Evolutionary conservation across 1,284 basidiomycete genomes (phyloP).

Genomic region (Leccinum subatratum): DNA sequence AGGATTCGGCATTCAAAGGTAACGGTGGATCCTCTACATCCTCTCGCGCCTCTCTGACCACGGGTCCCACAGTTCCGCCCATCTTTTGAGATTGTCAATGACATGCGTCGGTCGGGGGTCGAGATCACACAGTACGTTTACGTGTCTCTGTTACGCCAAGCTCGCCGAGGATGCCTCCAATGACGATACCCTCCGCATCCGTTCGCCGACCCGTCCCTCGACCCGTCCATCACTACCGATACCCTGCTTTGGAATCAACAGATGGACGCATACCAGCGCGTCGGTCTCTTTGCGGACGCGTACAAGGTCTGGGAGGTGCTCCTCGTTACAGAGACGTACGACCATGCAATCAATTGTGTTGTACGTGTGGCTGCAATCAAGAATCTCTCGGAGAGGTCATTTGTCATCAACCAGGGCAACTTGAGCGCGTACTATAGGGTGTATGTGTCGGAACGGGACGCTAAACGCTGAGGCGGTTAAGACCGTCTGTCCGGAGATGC

Average conservation of each 20-base stretch:
- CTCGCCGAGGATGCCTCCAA: constrained; percentile 36
- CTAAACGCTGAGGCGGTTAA: constrained; percentile 63
- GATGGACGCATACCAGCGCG: constrained; percentile 85
- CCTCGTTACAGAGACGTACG: constrained; percentile 52
- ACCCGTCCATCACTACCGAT: constrained; percentile 72
- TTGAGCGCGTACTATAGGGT: constrained; percentile 82
- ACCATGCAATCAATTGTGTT: constrained; percentile 74
- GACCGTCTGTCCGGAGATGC: constrained; percentile 68
- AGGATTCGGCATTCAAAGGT: constrained; percentile 53
- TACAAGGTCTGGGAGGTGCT: constrained; percentile 83
- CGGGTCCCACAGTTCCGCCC: constrained; percentile 44
- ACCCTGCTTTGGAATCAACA: constrained; percentile 76
- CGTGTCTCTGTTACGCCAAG: constrained; percentile 62
- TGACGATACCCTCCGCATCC: constrained; percentile 32
- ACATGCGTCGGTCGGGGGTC: constrained; percentile 67
- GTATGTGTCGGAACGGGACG: constrained; percentile 66
- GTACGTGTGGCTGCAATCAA: constrained; percentile 41
- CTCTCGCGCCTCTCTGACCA: constrained; percentile 52
- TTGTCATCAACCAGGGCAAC: constrained; percentile 56
- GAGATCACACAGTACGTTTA: constrained; percentile 62
- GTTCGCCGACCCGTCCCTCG: constrained; percentile 75
- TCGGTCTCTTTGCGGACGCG: constrained; percentile 66
- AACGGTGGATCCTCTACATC: constrained; percentile 56
- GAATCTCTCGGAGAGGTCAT: constrained; percentile 48
- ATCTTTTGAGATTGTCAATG: constrained; percentile 71